Evolutionary conservation across 768 basidiomycete species (phyloP).

Genomic region (Lactarius akahatsu): DNA sequence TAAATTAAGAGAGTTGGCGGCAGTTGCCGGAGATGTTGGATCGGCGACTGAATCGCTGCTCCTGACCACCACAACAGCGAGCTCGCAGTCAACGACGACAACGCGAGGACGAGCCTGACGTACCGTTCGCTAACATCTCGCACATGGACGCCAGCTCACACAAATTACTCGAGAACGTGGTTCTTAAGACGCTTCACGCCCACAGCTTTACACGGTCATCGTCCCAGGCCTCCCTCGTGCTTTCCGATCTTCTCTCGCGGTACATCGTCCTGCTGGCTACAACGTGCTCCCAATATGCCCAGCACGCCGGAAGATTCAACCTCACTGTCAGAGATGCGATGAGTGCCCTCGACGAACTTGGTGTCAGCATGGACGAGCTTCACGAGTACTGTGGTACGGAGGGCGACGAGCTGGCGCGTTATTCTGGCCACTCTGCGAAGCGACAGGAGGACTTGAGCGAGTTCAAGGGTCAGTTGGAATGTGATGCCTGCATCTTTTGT

Average conservation of each 20-base stretch:
- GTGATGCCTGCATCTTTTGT: slow-evolving; percentile 29
- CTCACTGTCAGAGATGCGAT: slow-evolving; percentile 61
- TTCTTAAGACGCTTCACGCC: slow-evolving; percentile 70
- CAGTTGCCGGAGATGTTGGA: slow-evolving; percentile 21
- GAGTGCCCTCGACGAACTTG: slow-evolving; percentile 70
- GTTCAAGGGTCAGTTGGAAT: slow-evolving; percentile 57
- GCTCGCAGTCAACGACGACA: slow-evolving; percentile 28
- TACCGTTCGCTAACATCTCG: neutral
- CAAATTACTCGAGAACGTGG: slow-evolving; percentile 65
- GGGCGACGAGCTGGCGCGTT: slow-evolving; percentile 65
- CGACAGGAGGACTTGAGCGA: slow-evolving; percentile 73
- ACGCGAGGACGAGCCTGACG: slow-evolving; percentile 16
- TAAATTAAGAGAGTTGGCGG: neutral
- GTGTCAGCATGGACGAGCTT: slow-evolving; percentile 68
- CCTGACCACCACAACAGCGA: slow-evolving; percentile 31
- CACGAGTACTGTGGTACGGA: slow-evolving; percentile 64
- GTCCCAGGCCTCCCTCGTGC: slow-evolving; percentile 62
- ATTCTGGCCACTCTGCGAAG: slow-evolving; percentile 60
- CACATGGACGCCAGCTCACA: slow-evolving; percentile 54
- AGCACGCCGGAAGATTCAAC: slow-evolving; percentile 66
- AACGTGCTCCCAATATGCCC: slow-evolving; percentile 70
- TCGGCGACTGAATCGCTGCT: slow-evolving; percentile 30
- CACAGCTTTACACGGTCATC: slow-evolving; percentile 78
- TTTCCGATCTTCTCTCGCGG: slow-evolving; percentile 74
- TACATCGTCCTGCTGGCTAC: slow-evolving; percentile 66